Conservation (phyloP, 495 filamentous ascomycete genomes). For the Penicillium steckii region DNA sequence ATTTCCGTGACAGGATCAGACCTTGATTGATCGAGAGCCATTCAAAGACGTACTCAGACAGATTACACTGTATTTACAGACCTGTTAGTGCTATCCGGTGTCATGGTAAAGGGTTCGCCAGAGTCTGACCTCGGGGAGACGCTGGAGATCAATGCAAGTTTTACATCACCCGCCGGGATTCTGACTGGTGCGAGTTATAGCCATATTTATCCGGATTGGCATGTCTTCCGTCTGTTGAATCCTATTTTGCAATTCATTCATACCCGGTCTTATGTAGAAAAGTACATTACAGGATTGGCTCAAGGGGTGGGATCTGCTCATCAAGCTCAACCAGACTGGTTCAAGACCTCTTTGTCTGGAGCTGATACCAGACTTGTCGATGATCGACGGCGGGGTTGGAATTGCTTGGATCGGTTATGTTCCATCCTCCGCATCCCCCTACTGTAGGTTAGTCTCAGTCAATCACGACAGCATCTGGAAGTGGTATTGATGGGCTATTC, state of each 20-base stretch:
- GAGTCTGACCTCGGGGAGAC: neutral
- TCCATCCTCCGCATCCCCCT: neutral
- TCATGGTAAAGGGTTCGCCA: neutral
- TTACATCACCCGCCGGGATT: neutral
- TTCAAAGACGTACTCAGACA: no score
- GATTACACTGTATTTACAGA: no score
- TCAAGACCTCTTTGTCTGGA: neutral
- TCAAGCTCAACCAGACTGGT: neutral
- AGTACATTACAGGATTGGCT: no score
- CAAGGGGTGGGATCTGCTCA: no score
- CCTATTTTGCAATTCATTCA: neutral
- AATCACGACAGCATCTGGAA: no score
- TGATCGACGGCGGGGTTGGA: neutral
- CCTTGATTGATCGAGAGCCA: no score
- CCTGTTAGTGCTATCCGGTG: neutral
- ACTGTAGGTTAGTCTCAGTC: no score
- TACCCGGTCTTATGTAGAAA: no score
- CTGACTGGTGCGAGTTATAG: neutral
- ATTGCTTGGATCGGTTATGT: neutral
- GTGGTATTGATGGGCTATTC: no score
- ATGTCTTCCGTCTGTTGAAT: neutral
- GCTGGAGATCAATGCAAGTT: neutral
- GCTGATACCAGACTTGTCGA: neutral
- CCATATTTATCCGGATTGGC: neutral
- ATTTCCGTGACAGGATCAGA: no score